Percentiles rank a stretch among this genome's conserved stretches.
Conservation (phyloP, 2,329 filamentous ascomycete genomes). For the Curvularia eragrostidis region DNA sequence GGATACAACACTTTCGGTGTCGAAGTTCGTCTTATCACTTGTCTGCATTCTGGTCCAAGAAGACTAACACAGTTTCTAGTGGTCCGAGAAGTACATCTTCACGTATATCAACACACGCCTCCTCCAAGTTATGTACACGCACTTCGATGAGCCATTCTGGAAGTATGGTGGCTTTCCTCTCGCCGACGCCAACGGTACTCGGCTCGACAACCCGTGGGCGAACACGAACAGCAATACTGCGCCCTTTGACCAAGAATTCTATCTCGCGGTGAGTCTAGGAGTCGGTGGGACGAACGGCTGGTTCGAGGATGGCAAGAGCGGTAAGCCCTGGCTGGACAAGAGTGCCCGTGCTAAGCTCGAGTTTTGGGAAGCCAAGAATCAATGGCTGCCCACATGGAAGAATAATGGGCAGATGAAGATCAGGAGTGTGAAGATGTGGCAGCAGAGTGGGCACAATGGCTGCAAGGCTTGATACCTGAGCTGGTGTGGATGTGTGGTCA, state of each 20-base stretch:
- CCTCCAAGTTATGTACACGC: conserved; percentile 79
- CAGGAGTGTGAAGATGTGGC: conserved; percentile 67
- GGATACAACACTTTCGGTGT: conserved; percentile 79
- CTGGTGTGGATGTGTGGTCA: background rate
- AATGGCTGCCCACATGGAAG: conserved; percentile 76
- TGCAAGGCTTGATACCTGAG: conserved; percentile 39
- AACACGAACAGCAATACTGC: conserved; percentile 66
- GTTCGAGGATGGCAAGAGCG: conserved; percentile 75
- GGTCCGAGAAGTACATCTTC: conserved; percentile 88
- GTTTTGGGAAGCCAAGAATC: conserved; percentile 73
- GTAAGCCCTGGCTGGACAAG: conserved; percentile 80
- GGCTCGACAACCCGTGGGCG: conserved; percentile 69
- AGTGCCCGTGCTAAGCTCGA: conserved; percentile 72
- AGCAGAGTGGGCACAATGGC: conserved; percentile 57
- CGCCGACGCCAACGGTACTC: conserved; percentile 69
- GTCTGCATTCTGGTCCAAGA: background rate
- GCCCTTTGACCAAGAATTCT: conserved; percentile 79
- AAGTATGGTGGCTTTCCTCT: conserved; percentile 71
- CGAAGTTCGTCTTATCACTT: conserved; percentile 55
- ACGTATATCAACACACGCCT: conserved; percentile 83
- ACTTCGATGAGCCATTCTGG: conserved; percentile 72
- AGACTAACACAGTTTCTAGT: conserved; percentile 49
- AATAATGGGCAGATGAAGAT: conserved; percentile 69
- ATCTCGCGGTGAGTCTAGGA: conserved; percentile 76
- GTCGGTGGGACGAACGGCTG: conserved; percentile 83